Conservation (phyloP, 164 flowering plant genomes). For the Liriodendron chinense region DNA sequence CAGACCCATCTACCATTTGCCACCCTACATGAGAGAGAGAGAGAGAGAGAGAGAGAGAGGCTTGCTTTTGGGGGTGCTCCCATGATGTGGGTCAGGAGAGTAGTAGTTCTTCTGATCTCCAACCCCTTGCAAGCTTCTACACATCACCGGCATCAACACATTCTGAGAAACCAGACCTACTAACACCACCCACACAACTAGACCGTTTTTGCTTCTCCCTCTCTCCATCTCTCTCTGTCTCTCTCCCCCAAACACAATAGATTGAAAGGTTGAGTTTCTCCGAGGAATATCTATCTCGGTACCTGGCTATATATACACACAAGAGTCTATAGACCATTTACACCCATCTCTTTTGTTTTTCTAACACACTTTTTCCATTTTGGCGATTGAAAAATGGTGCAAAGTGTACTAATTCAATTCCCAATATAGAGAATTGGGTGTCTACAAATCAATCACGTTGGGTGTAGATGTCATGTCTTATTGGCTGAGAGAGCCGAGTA, state of each 20-base stretch:
- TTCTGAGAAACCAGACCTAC: constrained; percentile 44
- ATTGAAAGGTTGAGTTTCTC: not conserved
- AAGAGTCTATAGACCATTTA: not conserved
- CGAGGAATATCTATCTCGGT: too few species aligned
- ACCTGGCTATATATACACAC: not conserved
- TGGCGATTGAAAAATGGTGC: not conserved
- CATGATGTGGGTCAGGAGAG: constrained; percentile 44
- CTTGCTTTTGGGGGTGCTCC: constrained; percentile 30
- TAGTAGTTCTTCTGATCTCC: constrained; percentile 52
- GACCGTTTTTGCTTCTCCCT: constrained; percentile 16
- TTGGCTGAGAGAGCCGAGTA: too few species aligned
- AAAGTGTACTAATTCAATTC: not conserved
- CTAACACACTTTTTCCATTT: not conserved
- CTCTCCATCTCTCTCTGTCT: constrained; percentile 27
- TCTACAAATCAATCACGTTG: not conserved
- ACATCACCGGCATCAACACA: constrained; percentile 38
- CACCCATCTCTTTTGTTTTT: not conserved
- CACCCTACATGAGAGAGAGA: constrained; percentile 6
- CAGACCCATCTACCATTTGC: too few species aligned
- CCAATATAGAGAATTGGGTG: not conserved
- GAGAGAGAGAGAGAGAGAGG: constrained; percentile 20
- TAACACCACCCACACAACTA: constrained; percentile 27
- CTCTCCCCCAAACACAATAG: not conserved
- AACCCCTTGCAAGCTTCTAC: constrained; percentile 22
- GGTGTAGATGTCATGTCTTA: not conserved